Percentiles rank a stretch among this genome's conserved stretches.
Evolutionary conservation across 129 eudicot genomes (phyloP).

Genomic region (Flaveria bidentis): DNA sequence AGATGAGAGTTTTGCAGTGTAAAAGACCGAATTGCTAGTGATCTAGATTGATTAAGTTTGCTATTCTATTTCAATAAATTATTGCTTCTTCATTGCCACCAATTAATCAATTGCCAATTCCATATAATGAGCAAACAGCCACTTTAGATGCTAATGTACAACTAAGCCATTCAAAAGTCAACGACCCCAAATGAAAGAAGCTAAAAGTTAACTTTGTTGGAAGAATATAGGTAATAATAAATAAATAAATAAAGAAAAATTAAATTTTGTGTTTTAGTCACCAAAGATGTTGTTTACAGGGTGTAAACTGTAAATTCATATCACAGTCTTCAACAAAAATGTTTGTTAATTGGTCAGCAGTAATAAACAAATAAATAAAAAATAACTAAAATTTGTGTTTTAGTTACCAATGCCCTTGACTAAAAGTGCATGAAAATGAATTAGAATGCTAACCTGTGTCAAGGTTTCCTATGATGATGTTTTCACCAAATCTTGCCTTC

Average conservation of each 20-base stretch:
- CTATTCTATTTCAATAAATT: conserved; percentile 20
- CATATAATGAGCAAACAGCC: conserved; percentile 17
- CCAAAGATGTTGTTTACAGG: conserved; percentile 24
- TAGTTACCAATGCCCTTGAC: conserved; percentile 15
- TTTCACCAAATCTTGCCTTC: conserved; percentile 87
- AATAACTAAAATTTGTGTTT: conserved; percentile 7
- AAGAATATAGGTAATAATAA: conserved; percentile 29
- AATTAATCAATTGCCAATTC: conserved; percentile 24
- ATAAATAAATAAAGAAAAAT: conserved; percentile 15
- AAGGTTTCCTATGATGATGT: conserved; percentile 83
- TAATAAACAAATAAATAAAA: conserved; percentile 6
- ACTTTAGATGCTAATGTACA: conserved; percentile 25
- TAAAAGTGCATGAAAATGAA: conserved; percentile 25
- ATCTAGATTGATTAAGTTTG: conserved; percentile 18
- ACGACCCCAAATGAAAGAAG: conserved; percentile 35
- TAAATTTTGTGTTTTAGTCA: conserved; percentile 6
- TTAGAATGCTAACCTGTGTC: conserved; percentile 70
- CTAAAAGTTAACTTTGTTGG: conserved; percentile 33
- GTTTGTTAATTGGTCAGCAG: conserved; percentile 26
- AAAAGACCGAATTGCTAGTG: conserved; percentile 16
- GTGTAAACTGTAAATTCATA: conserved; percentile 19
- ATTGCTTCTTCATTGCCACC: conserved; percentile 24
- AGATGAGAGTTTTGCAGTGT: conserved; percentile 20
- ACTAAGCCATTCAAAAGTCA: conserved; percentile 40
- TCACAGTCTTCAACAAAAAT: conserved; percentile 33